Evolutionary conservation across 2,329 filamentous ascomycete genomes (phyloP).

Genomic region (Escovopsis sp.): DNA sequence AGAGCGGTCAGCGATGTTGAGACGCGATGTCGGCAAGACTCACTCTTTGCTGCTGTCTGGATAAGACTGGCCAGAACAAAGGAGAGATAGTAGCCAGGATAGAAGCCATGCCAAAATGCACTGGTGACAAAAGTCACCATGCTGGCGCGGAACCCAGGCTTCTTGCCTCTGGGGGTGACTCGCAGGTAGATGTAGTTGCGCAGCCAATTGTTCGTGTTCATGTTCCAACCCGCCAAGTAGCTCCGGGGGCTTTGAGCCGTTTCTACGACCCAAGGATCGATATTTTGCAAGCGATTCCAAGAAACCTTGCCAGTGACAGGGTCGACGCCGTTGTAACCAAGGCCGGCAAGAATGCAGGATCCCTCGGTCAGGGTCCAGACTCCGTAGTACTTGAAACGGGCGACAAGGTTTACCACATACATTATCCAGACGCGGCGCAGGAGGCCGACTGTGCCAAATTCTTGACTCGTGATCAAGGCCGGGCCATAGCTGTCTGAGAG

Average conservation of each 20-base stretch:
- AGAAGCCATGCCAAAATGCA: slow-evolving; percentile 96
- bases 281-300: slow-evolving; percentile 81
- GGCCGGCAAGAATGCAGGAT: slow-evolving; percentile 79
- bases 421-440: slow-evolving; percentile 61
- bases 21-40: slow-evolving; percentile 19
- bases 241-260: slow-evolving; percentile 84
- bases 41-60: slow-evolving; percentile 89
- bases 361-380: slow-evolving; percentile 91
- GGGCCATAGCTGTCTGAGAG: slow-evolving; percentile 54
- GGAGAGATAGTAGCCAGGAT: slow-evolving; percentile 85
- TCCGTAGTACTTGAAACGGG: slow-evolving; percentile 88
- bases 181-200: slow-evolving; percentile 91
- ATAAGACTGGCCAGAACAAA: slow-evolving; percentile 85
- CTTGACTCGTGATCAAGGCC: slow-evolving; percentile 46
- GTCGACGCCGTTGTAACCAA: slow-evolving; percentile 91
- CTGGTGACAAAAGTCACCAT: slow-evolving; percentile 89
- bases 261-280: slow-evolving; percentile 75
- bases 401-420: slow-evolving; percentile 69
- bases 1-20: slow-evolving; percentile 8
- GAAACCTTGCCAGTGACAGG: slow-evolving; percentile 68
- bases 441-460: slow-evolving; percentile 54
- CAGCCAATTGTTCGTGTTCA: slow-evolving; percentile 96
- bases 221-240: slow-evolving; percentile 91
- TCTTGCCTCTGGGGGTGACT: slow-evolving; percentile 88
- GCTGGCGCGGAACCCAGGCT: slow-evolving; percentile 89